These are phyloP conservation scores for Planoprotostelium fungivorum DNA, from an alignment of 78 protist genomes.

Conservation along the genomic window DNA sequence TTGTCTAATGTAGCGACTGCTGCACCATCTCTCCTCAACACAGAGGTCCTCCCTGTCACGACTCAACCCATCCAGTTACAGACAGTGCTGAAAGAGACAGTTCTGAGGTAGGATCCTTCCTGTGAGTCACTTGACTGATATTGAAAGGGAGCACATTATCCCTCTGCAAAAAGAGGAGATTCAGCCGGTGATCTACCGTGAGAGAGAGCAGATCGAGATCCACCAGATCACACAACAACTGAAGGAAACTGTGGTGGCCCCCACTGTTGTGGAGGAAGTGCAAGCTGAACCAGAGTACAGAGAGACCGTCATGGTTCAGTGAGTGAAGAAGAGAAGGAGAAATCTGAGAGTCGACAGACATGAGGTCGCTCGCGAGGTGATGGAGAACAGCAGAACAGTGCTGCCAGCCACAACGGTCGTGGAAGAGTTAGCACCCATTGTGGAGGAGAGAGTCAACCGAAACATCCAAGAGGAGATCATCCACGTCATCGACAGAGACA, in stretches of 20 bases:
- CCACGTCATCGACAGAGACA: background rate
- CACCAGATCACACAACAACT: background rate
- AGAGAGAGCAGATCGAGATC: slow-evolving; percentile 1
- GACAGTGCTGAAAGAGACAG: background rate
- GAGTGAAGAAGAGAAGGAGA: background rate
- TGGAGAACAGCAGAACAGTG: background rate
- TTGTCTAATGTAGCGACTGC: background rate
- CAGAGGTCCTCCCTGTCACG: background rate
- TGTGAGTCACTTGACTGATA: background rate
- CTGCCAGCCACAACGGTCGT: background rate
- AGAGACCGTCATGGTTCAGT: background rate
- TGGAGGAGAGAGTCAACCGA: background rate
- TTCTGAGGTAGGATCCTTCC: background rate
- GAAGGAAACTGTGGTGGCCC: background rate
- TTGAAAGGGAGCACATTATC: background rate
- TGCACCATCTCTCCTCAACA: background rate
- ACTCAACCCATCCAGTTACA: background rate
- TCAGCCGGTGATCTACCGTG: background rate
- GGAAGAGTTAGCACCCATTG: background rate
- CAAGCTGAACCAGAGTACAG: background rate
- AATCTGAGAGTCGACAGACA: background rate
- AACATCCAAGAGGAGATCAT: background rate
- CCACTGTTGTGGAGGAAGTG: background rate
- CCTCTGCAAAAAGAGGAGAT: background rate
- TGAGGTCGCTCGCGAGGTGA: background rate